Evolutionary conservation across 2,329 filamentous ascomycete species (phyloP), one percentile per base, ranked within the genome.

Genomic region (Hypoxylon sp.): DNA sequence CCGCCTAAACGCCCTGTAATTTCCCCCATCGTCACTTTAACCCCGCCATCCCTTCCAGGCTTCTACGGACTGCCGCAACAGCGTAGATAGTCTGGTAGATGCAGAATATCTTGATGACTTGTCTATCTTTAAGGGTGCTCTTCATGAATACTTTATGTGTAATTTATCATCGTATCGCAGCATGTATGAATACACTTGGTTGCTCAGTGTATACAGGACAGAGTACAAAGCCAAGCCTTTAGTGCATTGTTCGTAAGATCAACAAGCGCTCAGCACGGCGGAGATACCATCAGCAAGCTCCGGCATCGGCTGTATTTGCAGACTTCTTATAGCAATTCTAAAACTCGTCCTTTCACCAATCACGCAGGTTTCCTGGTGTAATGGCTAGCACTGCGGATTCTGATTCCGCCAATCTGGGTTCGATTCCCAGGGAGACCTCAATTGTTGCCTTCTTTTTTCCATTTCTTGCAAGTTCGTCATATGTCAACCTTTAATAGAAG

Each of bases 361-460:
- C 3, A 11, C 13, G 17, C 35, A 23, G 60, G 60, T 60, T 55
- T 55, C 57, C 53, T 63, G 52, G 60, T 63, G 60, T 63, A 63
- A 63, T 63, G 60, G 60, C 42, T 57, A 63, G 53, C 60, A 63
- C 60, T 52, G 53, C 53, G 53, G 60, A 63, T 63, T 63, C 60
- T 63, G 60, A 63, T 58, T 62, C 57, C 53, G 57, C 57, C 53
- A 54, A 63, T 63, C 60, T 63, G 60, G 60, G 60, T 63, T 63
- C 60, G 60, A 63, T 60, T 63, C 60, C 60, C 60, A 58, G 60
- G 57, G 60, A 60, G 57, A 58, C 60, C 60, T 63, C 18, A n/a
- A n/a, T 40, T 5, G 13, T 48, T 56, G 50, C 26, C 33, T 31
- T 1, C 4, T 33, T 45, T 55, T 40, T 29, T 31, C 11, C 11